phyloP scores from a whole-genome alignment of 2,329 filamentous ascomycete genomes.

The Phyllosticta citribraziliensis region DNA sequence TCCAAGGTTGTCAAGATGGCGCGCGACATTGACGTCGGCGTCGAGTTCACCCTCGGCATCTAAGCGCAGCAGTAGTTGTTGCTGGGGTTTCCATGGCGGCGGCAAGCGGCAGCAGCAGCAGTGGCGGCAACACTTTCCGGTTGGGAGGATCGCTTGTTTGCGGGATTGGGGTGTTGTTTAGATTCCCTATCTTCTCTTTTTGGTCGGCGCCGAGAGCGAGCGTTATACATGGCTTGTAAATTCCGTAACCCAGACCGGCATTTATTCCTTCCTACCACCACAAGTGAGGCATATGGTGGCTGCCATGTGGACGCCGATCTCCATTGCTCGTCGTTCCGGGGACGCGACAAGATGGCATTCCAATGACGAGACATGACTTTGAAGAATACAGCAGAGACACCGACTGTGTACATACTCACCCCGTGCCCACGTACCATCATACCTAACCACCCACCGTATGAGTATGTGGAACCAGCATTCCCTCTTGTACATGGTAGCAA shows the following conservation, averaged over 20 bases:
- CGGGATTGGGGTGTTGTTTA: neutral
- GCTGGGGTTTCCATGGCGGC: neutral
- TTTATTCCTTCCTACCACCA: neutral
- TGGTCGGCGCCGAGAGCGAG: neutral
- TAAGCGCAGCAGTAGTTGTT: slow-evolving; percentile 37
- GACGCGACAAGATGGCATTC: too few relatives aligned
- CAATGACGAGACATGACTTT: too few relatives aligned
- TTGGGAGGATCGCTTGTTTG: neutral
- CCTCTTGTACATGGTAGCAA: too few relatives aligned
- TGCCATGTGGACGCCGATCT: neutral
- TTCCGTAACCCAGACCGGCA: neutral
- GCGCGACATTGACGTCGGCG: slow-evolving; percentile 92
- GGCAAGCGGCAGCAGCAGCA: neutral
- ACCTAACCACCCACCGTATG: too few relatives aligned
- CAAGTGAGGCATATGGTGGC: neutral
- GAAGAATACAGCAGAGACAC: too few relatives aligned
- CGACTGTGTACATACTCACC: too few relatives aligned
- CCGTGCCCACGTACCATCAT: too few relatives aligned
- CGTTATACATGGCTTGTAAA: neutral
- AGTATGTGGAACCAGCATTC: too few relatives aligned
- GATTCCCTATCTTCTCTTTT: neutral
- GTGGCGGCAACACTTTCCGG: neutral
- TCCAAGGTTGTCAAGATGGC: slow-evolving; percentile 99
- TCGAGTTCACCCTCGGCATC: slow-evolving; percentile 59
- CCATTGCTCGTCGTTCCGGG: too few relatives aligned